phyloP scores from a whole-genome alignment of 164 flowering plant genomes.

The Sedum album region DNA sequence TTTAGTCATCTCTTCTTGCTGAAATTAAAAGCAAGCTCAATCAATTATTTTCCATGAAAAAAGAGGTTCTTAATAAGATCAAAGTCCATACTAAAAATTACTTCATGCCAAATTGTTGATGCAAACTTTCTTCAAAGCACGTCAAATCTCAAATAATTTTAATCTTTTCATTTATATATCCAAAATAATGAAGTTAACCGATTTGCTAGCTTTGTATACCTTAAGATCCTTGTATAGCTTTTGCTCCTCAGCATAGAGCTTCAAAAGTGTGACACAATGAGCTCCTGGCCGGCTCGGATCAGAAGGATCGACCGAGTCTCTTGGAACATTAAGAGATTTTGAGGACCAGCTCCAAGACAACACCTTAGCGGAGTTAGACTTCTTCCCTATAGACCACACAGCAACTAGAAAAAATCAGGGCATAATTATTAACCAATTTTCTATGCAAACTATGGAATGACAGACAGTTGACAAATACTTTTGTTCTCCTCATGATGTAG shows the following conservation, averaged over 20 bases:
- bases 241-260: conserved; percentile 56
- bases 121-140: neutral
- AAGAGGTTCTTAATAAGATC: neutral
- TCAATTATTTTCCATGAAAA: neutral
- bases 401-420: neutral
- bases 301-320: conserved; percentile 32
- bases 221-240: conserved; percentile 63
- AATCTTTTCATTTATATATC: neutral
- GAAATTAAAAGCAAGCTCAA: neutral
- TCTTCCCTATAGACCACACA: conserved; percentile 45
- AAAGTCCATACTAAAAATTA: neutral
- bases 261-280: conserved; percentile 61
- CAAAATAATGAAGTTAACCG: neutral
- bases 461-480: conserved; percentile 26
- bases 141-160: neutral
- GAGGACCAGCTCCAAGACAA: conserved; percentile 90
- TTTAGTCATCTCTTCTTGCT: conserved; percentile 67
- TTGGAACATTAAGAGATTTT: conserved; percentile 47
- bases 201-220: conserved; percentile 25
- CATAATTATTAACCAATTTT: neutral
- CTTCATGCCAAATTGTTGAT: neutral
- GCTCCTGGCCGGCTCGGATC: conserved; percentile 80
- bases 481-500: conserved; percentile 34
- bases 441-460: neutral
- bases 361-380: conserved; percentile 62